Base-by-base conservation (phyloP, 2,329 filamentous ascomycete genomes). In the Diaporthe batatas region DNA sequence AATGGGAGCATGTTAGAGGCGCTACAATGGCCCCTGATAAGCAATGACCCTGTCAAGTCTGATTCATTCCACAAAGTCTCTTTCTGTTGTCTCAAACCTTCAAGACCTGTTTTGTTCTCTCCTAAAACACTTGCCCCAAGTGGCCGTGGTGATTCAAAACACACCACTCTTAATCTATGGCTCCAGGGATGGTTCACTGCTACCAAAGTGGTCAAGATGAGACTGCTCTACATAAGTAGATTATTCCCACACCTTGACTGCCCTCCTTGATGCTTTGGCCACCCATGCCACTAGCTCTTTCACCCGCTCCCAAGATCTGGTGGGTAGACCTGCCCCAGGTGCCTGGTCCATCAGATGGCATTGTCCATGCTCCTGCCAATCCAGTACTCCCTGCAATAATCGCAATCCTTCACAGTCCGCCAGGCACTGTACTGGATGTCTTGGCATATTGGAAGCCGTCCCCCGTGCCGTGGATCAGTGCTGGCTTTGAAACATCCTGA, bases 301-400 rank as follows among this genome's bases (percentile, higher is more conserved):
- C 10, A 34, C 59, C 25, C 18, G 11, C 21, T 8, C 18, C 62
- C 32, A 53, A 42, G 39, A 16, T 42, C 39, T 14, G 16, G 16
- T 18, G 18, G 39, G 10, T 12, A 36, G 39, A 32, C 5, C 62
- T 67, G n/a, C 1, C 12, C n/a, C n/a, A n/a, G n/a, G n/a, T n/a
- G n/a, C n/a, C 18, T 16, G 8, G 18, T 36, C 12, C 14, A 53
- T 67, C n/a, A 67, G 47, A 53, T 6, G 7, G 47, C 47, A 25
- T 67, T 67, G 3, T 67, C 47, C 47, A 53, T 53, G n/a, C 47
- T 39, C 10, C 32, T 34, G 25, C 62, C 62, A 14, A 67, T 67
- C 47, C 62, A 67, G 21, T 39, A 67, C 32, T 53, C 62, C 47
- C n/a, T 39, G 47, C 47, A 67, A 25, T 53, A 67, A 25, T 39